Base-by-base conservation (phyloP, 495 filamentous ascomycete genomes). In the Aspergillus wentii region DNA sequence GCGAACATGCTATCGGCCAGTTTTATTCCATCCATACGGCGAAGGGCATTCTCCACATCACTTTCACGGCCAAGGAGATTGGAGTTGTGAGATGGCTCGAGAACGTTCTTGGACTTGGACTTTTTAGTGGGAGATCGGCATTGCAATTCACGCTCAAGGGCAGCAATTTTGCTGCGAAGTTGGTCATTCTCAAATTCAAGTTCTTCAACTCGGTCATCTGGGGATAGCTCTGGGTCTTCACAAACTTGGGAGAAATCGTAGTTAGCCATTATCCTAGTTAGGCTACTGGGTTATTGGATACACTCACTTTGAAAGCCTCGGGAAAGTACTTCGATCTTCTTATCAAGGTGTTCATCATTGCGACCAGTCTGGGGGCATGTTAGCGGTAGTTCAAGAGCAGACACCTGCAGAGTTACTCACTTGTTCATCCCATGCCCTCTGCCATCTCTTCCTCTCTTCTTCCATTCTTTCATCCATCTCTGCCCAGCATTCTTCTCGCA, bases 301-400 rank as follows among this genome's bases (percentile, higher is more conserved):
- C 36, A 48, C 61, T 54, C 56, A 72, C 70, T 72, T 45, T 75
- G 74, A 26, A 91, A 81, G 11, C 78, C 76, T 25, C 82, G 71
- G 32, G 83, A 80, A 33, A 95, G 67, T 16, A 96, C 77, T 51
- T 96, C 92, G 8, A 96, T 72, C 64, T 98, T 98, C 46, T 77
- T 74, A 57, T 96, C 89, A 40, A 94, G 71, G 61, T 92, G 88
- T 56, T 87, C 87, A 27, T 94, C 86, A 23, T 75, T 70, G 26
- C 68, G 68, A 25, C 74, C 80, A 38, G 63, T 51, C 68, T 72
- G 38, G 11, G 22, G n/a, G n/a, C 15, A 33, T 63, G n/a, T n/a
- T 29, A 61, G 57, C 37, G 23, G 43, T 17, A 19, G 8, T 3
- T 17, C 6, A 19, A n/a, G 17, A 11, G 17, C 0, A 19, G 11